These are phyloP conservation scores for Stropharia rugosoannulata DNA, from an alignment of 768 basidiomycete species.

Conservation along the genomic window DNA sequence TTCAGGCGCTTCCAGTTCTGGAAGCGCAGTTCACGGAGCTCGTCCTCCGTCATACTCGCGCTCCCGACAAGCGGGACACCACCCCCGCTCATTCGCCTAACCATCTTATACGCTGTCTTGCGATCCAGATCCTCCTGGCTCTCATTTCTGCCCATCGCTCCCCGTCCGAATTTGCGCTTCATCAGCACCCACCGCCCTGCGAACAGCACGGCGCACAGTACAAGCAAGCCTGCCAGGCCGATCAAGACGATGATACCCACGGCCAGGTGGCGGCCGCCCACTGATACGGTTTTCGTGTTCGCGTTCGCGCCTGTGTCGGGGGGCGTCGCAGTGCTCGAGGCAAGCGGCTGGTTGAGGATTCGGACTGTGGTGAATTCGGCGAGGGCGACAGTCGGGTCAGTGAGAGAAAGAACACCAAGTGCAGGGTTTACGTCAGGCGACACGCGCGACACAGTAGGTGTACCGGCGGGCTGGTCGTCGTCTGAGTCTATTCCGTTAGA, in stretches of 20 bases:
- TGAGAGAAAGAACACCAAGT: constrained; percentile 64
- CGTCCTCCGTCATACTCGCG: constrained; percentile 34
- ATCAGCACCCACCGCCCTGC: constrained; percentile 49
- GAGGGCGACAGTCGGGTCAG: constrained; percentile 59
- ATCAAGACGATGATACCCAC: constrained; percentile 67
- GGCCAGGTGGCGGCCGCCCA: constrained; percentile 38
- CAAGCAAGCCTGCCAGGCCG: constrained; percentile 58
- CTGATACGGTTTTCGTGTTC: constrained; percentile 17
- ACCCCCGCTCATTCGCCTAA: constrained; percentile 21
- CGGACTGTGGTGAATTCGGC: constrained; percentile 71
- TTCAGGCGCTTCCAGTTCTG: constrained; percentile 20
- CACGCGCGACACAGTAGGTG: neutral
- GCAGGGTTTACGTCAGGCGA: constrained; percentile 33
- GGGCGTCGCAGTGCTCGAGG: constrained; percentile 11
- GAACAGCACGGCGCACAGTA: constrained; percentile 53
- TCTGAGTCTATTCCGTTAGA: neutral
- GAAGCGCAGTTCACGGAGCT: constrained; percentile 37
- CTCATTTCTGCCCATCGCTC: constrained; percentile 7
- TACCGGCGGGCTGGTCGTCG: constrained; percentile 8
- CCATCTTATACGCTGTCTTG: constrained; percentile 36
- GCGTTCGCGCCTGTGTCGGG: constrained; percentile 8
- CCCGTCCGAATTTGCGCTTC: constrained; percentile 32
- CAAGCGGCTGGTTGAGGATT: constrained; percentile 61
- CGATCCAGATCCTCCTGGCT: constrained; percentile 13
- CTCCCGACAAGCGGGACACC: neutral